Percentiles rank a stretch among this genome's conserved stretches.
Conservation (phyloP, 805 yeast species). For the Cyberlindnera nakhonratchasimensis region DNA sequence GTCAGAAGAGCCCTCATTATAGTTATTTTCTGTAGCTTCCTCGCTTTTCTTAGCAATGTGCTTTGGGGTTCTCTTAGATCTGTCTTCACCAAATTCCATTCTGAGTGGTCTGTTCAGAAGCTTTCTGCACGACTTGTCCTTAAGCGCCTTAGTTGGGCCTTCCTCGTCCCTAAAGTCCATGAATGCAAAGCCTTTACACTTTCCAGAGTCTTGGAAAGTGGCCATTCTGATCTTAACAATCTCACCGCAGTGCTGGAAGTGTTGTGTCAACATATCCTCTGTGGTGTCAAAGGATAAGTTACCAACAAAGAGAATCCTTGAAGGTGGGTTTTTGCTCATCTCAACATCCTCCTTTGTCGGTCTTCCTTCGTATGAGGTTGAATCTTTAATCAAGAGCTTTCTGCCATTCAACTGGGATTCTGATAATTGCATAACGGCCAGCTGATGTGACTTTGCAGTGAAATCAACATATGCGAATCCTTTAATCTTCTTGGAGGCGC, state of each 20-base stretch:
- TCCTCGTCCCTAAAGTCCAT: conserved; percentile 77
- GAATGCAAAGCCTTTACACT: conserved; percentile 95
- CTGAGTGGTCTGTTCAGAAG: conserved; percentile 73
- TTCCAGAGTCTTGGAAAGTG: conserved; percentile 94
- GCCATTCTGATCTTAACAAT: conserved; percentile 88
- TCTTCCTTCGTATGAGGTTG: conserved; percentile 81
- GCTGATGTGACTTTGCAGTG: conserved; percentile 53
- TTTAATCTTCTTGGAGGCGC: conserved; percentile 53
- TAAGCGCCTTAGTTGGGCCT: conserved; percentile 80
- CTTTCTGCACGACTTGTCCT: conserved; percentile 61
- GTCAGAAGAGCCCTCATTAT: conserved; percentile 9
- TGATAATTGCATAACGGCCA: conserved; percentile 59
- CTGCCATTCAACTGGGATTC: conserved; percentile 80
- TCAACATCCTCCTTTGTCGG: conserved; percentile 56
- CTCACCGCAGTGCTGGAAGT: conserved; percentile 89
- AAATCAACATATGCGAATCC: conserved; percentile 94
- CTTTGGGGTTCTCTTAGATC: conserved; percentile 60
- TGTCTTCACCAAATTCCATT: conserved; percentile 92
- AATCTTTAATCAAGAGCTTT: conserved; percentile 77
- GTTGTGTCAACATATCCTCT: conserved; percentile 69
- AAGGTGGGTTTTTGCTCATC: conserved; percentile 77
- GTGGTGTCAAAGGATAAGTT: conserved; percentile 91
- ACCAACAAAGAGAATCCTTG: conserved; percentile 87
- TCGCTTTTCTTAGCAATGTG: conserved; percentile 10
- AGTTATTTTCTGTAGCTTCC: conserved; percentile 11